Evolutionary conservation across 108 stramenopile species (phyloP), one percentile per base, ranked within the genome.

Genomic region (Fragilariopsis cylindrus): DNA sequence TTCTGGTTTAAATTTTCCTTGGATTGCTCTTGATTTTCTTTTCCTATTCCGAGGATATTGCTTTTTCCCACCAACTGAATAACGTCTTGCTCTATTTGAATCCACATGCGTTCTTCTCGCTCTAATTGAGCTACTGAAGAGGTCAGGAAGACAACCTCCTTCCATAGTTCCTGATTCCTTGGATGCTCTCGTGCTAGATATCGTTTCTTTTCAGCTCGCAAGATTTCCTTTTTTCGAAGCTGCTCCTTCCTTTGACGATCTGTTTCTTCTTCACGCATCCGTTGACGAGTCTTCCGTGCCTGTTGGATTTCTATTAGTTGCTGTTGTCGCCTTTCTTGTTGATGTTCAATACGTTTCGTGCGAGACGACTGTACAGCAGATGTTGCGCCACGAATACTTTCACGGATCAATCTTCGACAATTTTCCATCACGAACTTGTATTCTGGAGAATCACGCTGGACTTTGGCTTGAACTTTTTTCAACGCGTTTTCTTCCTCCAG

Each of bases 111-210:
- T 44, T 82, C 70, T 54, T 88, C 85, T 71, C 78, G 76, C 73
- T 85, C 72, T 18, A 88, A 49, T 40, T 82, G 80, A 7, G 73
- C 47, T 9, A 78, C 46, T 40, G 76, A 81, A 11, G 73, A 81
- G 60, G 83, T 79, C 48, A 88, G 60, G 44, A 76, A 71, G 15
- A 83, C 83, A 45, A 84, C 78, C 62, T 88, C 88, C 42, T 72
- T 57, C 77, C 82, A 85, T 18, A 82, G 47, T 15, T 79, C 74
- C 45, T 80, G 65, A 57, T 85, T 88, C 46, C 21, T 44, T 8
- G 79, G 79, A 63, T 62, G 52, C 41, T 87, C 60, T 58, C 70
- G 74, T 42, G 70, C 45, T 41, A 72, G 42, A 18, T 40, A 12
- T 41, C 15, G 47, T 46, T 62, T 57, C 13, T 68, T 50, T 30